Evolutionary conservation across 2,329 filamentous ascomycete species (phyloP), one percentile per base, ranked within the genome.

Genomic region (Trichoderma citrinoviride): DNA sequence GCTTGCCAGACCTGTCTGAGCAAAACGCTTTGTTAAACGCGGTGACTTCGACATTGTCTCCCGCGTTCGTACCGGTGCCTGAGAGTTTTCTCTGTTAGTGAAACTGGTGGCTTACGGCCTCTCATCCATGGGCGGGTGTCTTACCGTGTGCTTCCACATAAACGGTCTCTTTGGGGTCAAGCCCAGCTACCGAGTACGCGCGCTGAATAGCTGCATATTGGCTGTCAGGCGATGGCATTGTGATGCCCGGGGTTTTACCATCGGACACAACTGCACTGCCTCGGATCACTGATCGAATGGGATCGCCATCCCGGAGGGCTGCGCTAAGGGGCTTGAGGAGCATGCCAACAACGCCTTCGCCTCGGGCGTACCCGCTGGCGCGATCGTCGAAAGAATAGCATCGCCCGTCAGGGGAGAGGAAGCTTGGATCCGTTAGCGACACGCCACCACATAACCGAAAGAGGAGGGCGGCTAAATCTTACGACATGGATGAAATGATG

Each of bases 321-420:
- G 75, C 69, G 23, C 69, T 74, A 14, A 84, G 72, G 3, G 69
- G 71, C 67, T 85, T 85, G 10, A 86, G 66, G 1, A 83, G 70
- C 0, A 85, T 68, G 0, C 75, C 72, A 0, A 76, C 79, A 5
- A 82, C 70, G 2, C 82, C 83, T 50, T 86, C 84, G 7, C 82
- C 83, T 0, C 83, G 77, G 14, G 75, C 81, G 68, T 85, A 85
- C 0, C 82, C 83, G 67, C 84, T 67, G 14, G 62, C 67, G 43
- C 61, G 46, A 12, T 61, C 64, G 29, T 66, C 65, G 37, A 66
- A 66, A 6, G 65, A 58, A 50, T 66, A 64, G n/a, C 60, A 64
- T 33, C 64, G 58, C 23, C 58, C 58, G 46, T 66, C 50, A 21
- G 64, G 64, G 25, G 64, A 65, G 17, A 65, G 27, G 19, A 65